A percentile compares a stretch with the other conserved stretches of the same genome.
These are phyloP conservation scores for Thalassiosira sp. DNA, from an alignment of 352 stramenopile genomes.

Conservation along the genomic window DNA sequence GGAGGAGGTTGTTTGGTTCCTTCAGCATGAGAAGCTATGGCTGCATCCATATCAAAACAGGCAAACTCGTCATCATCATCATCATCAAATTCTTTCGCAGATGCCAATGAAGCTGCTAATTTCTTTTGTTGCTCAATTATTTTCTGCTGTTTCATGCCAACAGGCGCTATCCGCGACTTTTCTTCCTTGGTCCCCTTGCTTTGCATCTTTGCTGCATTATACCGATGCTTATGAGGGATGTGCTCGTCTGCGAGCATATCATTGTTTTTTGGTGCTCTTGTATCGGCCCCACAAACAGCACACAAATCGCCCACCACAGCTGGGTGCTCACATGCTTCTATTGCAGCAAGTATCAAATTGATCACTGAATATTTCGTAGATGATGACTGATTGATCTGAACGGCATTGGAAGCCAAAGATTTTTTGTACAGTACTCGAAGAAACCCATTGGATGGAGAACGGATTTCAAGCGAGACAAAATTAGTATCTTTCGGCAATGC, in stretches of 20 bases:
- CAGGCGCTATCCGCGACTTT: too few species aligned
- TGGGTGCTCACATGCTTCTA: slow-evolving; percentile 76
- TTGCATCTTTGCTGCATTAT: neutral
- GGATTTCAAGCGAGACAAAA: slow-evolving; percentile 13
- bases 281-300: slow-evolving; percentile 65
- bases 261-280: neutral
- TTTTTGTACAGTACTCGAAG: slow-evolving; percentile 30
- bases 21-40: slow-evolving; percentile 1
- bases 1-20: neutral
- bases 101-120: slow-evolving; percentile 16
- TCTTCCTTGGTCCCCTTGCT: neutral
- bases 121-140: slow-evolving; percentile 30
- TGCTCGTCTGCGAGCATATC: neutral
- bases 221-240: neutral
- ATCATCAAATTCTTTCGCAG: slow-evolving; percentile 1
- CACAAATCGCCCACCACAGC: slow-evolving; percentile 70
- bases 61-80: slow-evolving; percentile 18
- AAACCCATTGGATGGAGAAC: slow-evolving; percentile 34
- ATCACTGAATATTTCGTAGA: slow-evolving; percentile 1
- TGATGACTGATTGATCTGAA: neutral
- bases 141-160: slow-evolving; percentile 10
- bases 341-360: slow-evolving; percentile 52
- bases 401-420: neutral
- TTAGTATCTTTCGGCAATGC: slow-evolving; percentile 7
- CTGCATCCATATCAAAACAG: slow-evolving; percentile 9